Base-by-base conservation (phyloP, 176 grass and related monocot genomes). In the Eragrostis nindensis region DNA sequence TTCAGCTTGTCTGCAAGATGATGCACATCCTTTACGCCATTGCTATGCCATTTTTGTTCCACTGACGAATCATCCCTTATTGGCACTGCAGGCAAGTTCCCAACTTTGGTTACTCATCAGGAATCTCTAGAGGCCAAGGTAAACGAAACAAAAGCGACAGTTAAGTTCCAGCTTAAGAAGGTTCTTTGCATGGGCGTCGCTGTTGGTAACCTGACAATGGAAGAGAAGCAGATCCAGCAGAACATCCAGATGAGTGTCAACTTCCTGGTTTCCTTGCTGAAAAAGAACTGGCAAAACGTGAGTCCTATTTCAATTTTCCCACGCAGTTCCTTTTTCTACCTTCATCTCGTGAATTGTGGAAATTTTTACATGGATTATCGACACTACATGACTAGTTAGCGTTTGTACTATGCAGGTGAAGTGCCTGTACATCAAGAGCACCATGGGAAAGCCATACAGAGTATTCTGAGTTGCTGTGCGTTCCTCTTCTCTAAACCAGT, bases 101-200 rank as follows among this genome's bases (percentile, higher is more conserved):
- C 85, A 13, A 82, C 90, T 11, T 63, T 92, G 42, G 82, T 92
- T 42, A 83, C 77, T 70, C 86, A 92, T 48, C 81, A 85, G 59
- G 90, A 86, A n/a, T 82, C 82, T 29, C 61, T 92, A 32, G 90
- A 60, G 8, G 7, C 57, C 57, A 60, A 60, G 57, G 57, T 60
- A 10, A 60, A 60, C 11, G 57, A 60, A 22, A 60, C 57, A 1
- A 60, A 60, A 60, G 57, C 22, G n/a, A 60, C 54, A 56, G 54
- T 56, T 21, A 92, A 88, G 64, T 92, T 92, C 36, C 86, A 88
- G 48, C 77, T 92, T 18, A 92, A 88, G 72, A 86, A 88, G 43
- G 86, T 86, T 45, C 82, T 88, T 7, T 88, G 85, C 85, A 85
- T 91, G 89, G 89, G 89, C 16, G 89, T 91, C 19, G 18, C 61